Conservation (phyloP, 306 rosid species). For the Betula pendula region DNA sequence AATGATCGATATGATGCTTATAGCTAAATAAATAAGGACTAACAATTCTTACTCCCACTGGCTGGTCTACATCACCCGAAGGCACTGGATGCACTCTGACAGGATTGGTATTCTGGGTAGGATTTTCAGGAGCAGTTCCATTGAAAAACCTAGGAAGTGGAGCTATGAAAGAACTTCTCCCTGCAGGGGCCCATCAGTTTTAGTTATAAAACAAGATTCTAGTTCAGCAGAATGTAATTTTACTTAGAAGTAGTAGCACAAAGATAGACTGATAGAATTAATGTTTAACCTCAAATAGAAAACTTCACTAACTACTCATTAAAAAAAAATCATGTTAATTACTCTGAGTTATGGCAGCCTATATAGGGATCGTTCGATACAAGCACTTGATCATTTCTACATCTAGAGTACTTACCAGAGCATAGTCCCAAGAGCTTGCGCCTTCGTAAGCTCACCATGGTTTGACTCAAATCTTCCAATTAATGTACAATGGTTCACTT, state of each 20-base stretch:
- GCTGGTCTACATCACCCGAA: constrained; percentile 45
- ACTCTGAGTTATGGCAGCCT: not conserved
- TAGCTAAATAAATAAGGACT: constrained; percentile 21
- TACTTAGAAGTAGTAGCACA: not conserved
- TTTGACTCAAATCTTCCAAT: constrained; percentile 31
- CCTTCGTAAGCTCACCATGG: constrained; percentile 96
- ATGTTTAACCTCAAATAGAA: not conserved
- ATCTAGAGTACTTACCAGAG: constrained; percentile 52
- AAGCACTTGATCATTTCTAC: not conserved
- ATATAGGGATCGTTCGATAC: not conserved
- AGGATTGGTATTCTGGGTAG: constrained; percentile 36
- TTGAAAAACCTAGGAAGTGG: constrained; percentile 58
- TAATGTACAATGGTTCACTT: constrained; percentile 23
- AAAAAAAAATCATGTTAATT: not conserved
- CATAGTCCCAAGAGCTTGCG: constrained; percentile 90
- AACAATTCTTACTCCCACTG: constrained; percentile 47
- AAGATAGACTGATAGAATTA: not conserved
- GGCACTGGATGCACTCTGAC: constrained; percentile 53
- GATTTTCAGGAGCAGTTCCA: constrained; percentile 41
- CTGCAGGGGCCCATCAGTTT: constrained; percentile 45
- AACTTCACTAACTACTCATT: not conserved
- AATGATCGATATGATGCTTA: constrained; percentile 13
- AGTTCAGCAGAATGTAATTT: constrained; percentile 1
- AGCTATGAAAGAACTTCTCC: constrained; percentile 53
- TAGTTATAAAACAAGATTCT: constrained; percentile 24